Conservation (phyloP, 345 rosid species). For the Pugionium dolabratum region DNA sequence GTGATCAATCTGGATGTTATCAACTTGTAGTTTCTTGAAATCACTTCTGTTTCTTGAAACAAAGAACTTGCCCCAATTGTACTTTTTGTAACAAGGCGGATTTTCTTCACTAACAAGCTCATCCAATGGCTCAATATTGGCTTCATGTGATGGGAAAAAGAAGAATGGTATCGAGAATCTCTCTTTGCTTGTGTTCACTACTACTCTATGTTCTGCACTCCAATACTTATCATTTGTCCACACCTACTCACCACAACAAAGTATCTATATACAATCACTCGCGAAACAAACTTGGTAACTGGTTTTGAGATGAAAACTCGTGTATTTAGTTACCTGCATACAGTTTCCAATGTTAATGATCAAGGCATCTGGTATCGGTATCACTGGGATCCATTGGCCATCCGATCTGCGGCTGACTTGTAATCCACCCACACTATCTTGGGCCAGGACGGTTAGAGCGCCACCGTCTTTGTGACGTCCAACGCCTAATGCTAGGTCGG, state of each 20-base stretch:
- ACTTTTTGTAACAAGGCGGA: slow-evolving; percentile 53
- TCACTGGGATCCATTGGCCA: slow-evolving; percentile 70
- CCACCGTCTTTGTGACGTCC: slow-evolving; percentile 86
- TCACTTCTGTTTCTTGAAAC: slow-evolving; percentile 60
- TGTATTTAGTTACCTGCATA: slow-evolving; percentile 50
- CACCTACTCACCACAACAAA: slow-evolving; percentile 43
- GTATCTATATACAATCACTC: too few species aligned
- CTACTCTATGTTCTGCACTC: slow-evolving; percentile 77
- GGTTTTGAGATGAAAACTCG: not conserved
- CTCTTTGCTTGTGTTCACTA: slow-evolving; percentile 59
- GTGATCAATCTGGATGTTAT: slow-evolving; percentile 62
- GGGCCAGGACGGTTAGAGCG: slow-evolving; percentile 70
- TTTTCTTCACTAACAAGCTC: slow-evolving; percentile 50
- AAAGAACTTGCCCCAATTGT: slow-evolving; percentile 69
- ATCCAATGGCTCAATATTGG: slow-evolving; percentile 55
- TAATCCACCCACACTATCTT: slow-evolving; percentile 83
- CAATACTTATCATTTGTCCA: slow-evolving; percentile 70
- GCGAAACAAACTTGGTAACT: too few species aligned
- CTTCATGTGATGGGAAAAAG: slow-evolving; percentile 55
- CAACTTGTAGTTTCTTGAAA: slow-evolving; percentile 55
- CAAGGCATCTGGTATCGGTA: slow-evolving; percentile 54
- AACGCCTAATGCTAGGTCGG: slow-evolving; percentile 82
- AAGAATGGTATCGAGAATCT: slow-evolving; percentile 66
- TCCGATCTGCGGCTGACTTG: slow-evolving; percentile 69
- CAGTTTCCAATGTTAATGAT: slow-evolving; percentile 75